Evolutionary conservation across 192 early-diverging fungal species (phyloP), one percentile per base, ranked within the genome.

Genomic region (Mortierella alpina): DNA sequence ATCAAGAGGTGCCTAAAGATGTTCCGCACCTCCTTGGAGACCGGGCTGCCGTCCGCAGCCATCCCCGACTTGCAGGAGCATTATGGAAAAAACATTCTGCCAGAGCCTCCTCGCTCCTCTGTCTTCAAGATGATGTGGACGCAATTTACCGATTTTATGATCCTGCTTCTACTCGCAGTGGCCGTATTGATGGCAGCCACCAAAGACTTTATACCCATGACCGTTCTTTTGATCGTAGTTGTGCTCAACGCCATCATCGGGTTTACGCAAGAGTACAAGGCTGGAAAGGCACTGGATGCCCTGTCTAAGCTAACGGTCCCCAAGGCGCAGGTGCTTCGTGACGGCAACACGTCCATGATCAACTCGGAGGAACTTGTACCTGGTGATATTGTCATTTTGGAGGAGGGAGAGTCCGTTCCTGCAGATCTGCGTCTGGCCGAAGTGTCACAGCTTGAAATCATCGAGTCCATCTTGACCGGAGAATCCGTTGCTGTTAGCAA

Each of bases 131-230:
- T 98, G 84, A 70, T 97, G 11, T 91, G 91, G 88, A 82, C 84
- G 23, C 97, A 98, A 83, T 69, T 97, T 41, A 95, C 93, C 1
- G 96, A 98, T 70, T 92, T 97, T 75, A 98, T 98, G 93, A 93
- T 98, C 39, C 59, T 98, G 53, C 91, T 98, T 55, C 86, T 98
- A 41, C 87, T 95, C 47, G 86, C 88, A 15, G 95, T 93, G 1
- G 88, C 93, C 50, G 84, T 96, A 54, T 88, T 94, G 17, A 93
- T 94, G 59, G 96, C 91, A 0, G 93, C 95, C 48, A 86, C 92
- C 39, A 90, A 94, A 73, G 96, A 97, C 74, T 97, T 90, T 85
- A 92, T 94, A 41, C 90, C 90, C 31, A 93, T 87, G 91, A 62
- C 63, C 31, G 80, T 85, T 4, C 61, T 82, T 2, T 54, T 93